These are phyloP conservation scores for Metschnikowia aberdeeniae DNA, from an alignment of 805 yeast species.

Conservation along the genomic window DNA sequence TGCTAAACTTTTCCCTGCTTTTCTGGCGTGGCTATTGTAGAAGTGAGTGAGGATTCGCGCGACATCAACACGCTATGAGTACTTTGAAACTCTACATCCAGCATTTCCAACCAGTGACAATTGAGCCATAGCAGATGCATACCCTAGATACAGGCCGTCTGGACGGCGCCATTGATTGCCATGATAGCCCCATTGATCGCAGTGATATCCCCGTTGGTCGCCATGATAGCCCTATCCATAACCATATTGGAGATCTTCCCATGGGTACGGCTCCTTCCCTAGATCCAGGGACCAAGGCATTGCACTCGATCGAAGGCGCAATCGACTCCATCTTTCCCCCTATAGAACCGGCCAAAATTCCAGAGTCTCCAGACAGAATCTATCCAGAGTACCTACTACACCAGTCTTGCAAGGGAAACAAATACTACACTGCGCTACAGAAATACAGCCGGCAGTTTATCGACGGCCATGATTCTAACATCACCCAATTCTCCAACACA, in stretches of 20 bases:
- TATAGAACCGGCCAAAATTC: neutral
- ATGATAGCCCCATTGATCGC: too few species aligned
- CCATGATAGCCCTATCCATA: too few species aligned
- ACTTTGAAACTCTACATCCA: too few species aligned
- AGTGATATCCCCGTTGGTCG: too few species aligned
- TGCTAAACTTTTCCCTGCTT: neutral
- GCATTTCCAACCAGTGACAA: too few species aligned
- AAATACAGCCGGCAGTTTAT: constrained; percentile 33
- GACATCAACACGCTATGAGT: too few species aligned
- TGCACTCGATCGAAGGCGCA: neutral
- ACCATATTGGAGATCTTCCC: too few species aligned
- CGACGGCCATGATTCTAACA: constrained; percentile 10
- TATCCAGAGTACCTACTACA: constrained; percentile 37
- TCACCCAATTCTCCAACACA: constrained; percentile 27
- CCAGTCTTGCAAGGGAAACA: constrained; percentile 24
- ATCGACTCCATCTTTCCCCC: neutral
- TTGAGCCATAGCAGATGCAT: too few species aligned
- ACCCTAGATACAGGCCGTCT: too few species aligned
- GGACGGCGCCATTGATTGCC: too few species aligned
- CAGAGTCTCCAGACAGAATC: neutral
- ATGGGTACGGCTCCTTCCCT: neutral
- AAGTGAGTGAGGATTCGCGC: too few species aligned
- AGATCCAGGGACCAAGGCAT: neutral
- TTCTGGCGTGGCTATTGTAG: too few species aligned
- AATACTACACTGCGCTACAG: constrained; percentile 31